Evolutionary conservation across 208 protist genomes (phyloP).

Genomic region (Trypanosoma cruzi): DNA sequence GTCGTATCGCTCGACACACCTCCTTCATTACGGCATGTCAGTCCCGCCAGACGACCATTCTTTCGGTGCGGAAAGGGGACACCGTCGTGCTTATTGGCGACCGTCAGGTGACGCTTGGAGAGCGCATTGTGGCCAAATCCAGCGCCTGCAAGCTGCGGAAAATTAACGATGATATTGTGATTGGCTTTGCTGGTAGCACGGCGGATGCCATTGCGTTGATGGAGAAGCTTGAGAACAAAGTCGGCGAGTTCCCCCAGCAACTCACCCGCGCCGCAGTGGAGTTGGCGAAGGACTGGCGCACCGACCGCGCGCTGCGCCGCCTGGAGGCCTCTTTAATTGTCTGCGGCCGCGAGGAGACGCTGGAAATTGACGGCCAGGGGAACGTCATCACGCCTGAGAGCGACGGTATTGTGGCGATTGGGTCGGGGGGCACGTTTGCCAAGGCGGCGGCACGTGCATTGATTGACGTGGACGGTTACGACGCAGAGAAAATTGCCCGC

Average conservation of each 20-base stretch:
- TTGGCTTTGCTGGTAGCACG: conserved; percentile 94
- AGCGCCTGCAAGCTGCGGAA: conserved; percentile 84
- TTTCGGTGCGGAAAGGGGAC: conserved; percentile 92
- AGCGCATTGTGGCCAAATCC: conserved; percentile 92
- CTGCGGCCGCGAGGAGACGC: conserved; percentile 84
- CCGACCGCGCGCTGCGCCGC: conserved; percentile 92
- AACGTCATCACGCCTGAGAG: conserved; percentile 95
- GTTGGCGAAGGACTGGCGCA: conserved; percentile 96
- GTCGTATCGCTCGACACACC: conserved; percentile 42
- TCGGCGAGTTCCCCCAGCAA: conserved; percentile 94
- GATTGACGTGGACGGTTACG: conserved; percentile 88
- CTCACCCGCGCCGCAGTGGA: conserved; percentile 94
- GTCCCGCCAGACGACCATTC: conserved; percentile 91
- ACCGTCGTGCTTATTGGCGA: conserved; percentile 95
- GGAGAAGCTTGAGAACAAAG: conserved; percentile 94
- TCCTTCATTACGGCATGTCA: conserved; percentile 42
- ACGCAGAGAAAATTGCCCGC: conserved; percentile 90
- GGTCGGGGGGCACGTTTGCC: conserved; percentile 93
- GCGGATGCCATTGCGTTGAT: conserved; percentile 96
- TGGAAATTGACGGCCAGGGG: conserved; percentile 95
- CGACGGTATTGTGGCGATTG: conserved; percentile 95
- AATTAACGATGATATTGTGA: conserved; percentile 81
- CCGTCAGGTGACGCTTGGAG: conserved; percentile 94
- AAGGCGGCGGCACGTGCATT: conserved; percentile 94
- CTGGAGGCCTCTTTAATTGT: conserved; percentile 96